phyloP scores from a whole-genome alignment of 805 yeast genomes.

The Kockiozyma suomiensis region DNA sequence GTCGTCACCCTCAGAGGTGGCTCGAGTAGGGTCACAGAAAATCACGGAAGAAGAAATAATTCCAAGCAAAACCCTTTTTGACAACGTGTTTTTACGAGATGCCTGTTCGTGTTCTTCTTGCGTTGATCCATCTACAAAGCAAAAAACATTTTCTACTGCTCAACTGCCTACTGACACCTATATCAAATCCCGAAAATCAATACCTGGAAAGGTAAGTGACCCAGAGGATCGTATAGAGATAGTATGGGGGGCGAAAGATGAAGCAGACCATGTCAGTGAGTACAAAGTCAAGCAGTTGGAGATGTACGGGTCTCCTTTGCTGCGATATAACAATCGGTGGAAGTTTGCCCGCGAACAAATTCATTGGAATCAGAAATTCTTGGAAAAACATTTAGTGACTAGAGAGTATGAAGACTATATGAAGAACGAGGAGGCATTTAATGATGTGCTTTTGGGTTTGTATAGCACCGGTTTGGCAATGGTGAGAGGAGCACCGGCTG shows the following conservation, averaged over 20 bases:
- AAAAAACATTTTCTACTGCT: constrained; percentile 51
- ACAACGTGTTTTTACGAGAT: constrained; percentile 59
- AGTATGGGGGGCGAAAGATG: constrained; percentile 49
- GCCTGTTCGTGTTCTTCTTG: constrained; percentile 55
- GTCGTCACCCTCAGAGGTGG: background rate
- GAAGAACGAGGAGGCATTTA: constrained; percentile 44
- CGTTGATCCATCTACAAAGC: constrained; percentile 58
- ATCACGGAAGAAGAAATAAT: background rate
- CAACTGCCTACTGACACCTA: constrained; percentile 43
- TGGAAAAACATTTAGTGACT: constrained; percentile 39
- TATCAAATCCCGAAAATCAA: constrained; percentile 5
- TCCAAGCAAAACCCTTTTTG: constrained; percentile 5
- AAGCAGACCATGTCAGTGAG: constrained; percentile 49
- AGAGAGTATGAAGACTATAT: constrained; percentile 49
- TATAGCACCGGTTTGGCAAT: constrained; percentile 61
- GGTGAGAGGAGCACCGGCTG: constrained; percentile 56
- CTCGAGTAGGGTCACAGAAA: background rate
- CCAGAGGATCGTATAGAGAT: constrained; percentile 31
- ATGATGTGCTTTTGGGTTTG: constrained; percentile 49
- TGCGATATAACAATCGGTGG: constrained; percentile 44
- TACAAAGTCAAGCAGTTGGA: constrained; percentile 54
- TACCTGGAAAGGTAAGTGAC: constrained; percentile 38
- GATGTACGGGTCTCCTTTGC: constrained; percentile 45
- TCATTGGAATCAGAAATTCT: constrained; percentile 37
- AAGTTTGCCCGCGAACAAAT: constrained; percentile 43